Base-by-base conservation (phyloP, 306 rosid genomes). In the Medicago lupulina region DNA sequence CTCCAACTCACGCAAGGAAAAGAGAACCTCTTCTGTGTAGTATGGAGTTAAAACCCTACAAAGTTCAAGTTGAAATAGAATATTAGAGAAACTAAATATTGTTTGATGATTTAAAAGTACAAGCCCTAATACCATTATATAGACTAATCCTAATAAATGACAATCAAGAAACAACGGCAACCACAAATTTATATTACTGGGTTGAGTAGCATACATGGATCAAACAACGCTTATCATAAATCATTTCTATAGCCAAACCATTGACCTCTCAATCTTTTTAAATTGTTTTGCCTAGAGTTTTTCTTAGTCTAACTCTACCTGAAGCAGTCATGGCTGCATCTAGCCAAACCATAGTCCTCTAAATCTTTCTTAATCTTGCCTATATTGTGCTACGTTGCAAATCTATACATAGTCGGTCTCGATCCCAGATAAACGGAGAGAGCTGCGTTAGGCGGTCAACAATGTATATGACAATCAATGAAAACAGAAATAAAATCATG, bases 1-100 rank as follows among this genome's bases (percentile, higher is more conserved):
- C 75, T 92, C 97, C 88, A 95, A 83, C 68, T 89, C 90, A 16
- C 38, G 80, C 86, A 81, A 75, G 62, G 98, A 92, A 87, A 92
- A 95, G 46, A 95, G 98, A 84, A 95, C 97, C 70, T 95, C 98
- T 86, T 95, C 98, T 1, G 86, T 85, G 88, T 90, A 92, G 81
- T 92, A 95, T 74, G 98, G 98, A 67, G 98, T 92, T 80, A 95
- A 86, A 70, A 95, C 97, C 81, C 98, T 95, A 73, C 76, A 76
- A 71, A 74, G 67, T 70, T 78, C 70, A 67, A 12, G 71, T 67
- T 43, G 54, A 67, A 18, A 41, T 36, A 67, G 17, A 67, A 41
- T 21, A 12, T 6, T 12, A 14, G 38, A 67, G 54, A 41, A 41
- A 18, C 71, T 19, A 67, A 65, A 65, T 65, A 65, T 65, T 40